A percentile compares a stretch with the other conserved stretches of the same genome.
Evolutionary conservation across 148 eudicot species (phyloP).

Genomic region (Silene latifolia): DNA sequence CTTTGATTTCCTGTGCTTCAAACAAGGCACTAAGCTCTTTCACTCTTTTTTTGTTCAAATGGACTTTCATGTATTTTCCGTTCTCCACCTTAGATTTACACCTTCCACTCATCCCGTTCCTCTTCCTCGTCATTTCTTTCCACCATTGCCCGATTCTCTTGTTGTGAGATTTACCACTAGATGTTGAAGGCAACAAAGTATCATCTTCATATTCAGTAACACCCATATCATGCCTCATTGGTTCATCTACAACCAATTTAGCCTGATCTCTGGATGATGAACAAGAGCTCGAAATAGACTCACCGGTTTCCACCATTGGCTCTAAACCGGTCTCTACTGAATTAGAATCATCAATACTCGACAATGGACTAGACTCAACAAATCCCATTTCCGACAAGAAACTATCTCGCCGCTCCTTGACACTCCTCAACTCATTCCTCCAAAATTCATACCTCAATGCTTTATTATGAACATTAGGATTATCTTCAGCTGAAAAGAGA

Average conservation of each 20-base stretch:
- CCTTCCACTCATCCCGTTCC: slow-evolving; percentile 23
- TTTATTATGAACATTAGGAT: slow-evolving; percentile 25
- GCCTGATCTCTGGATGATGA: slow-evolving; percentile 29
- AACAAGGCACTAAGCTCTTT: slow-evolving; percentile 57
- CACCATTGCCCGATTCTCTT: slow-evolving; percentile 49
- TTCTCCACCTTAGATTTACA: slow-evolving; percentile 1
- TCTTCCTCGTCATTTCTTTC: slow-evolving; percentile 36
- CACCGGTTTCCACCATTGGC: slow-evolving; percentile 30
- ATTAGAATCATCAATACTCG: not conserved
- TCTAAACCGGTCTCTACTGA: slow-evolving; percentile 21
- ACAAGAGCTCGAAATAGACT: slow-evolving; percentile 35
- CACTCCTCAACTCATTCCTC: slow-evolving; percentile 53
- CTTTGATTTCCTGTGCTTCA: slow-evolving; percentile 57
- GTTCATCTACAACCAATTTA: slow-evolving; percentile 36
- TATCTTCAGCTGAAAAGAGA: slow-evolving; percentile 38
- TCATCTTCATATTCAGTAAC: slow-evolving; percentile 2
- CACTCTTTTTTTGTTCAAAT: slow-evolving; percentile 39
- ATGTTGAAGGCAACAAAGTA: not conserved
- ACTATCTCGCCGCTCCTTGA: slow-evolving; percentile 48
- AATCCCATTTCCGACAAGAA: slow-evolving; percentile 58
- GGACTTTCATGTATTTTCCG: slow-evolving; percentile 26
- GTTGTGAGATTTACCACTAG: slow-evolving; percentile 13
- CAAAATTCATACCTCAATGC: slow-evolving; percentile 43
- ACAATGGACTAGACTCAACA: slow-evolving; percentile 19
- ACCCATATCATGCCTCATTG: not conserved